Percentiles rank a stretch among this genome's conserved stretches.
These are phyloP conservation scores for Alliaria petiolata DNA, from an alignment of 345 rosid species.

Conservation along the genomic window DNA sequence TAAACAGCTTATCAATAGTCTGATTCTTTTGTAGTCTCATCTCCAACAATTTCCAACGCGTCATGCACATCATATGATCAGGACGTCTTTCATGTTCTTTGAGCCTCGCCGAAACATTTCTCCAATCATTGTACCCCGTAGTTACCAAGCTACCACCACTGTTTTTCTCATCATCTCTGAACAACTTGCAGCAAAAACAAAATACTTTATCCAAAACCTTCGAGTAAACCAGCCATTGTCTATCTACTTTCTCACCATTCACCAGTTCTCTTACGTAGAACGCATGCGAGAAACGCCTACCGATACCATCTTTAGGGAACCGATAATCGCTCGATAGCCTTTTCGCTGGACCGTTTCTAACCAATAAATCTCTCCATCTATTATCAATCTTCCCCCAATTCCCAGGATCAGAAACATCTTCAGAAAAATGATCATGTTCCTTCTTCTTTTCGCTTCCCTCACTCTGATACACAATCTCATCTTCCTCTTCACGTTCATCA, in stretches of 20 bases:
- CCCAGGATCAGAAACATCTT: not conserved
- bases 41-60: not conserved
- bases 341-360: not conserved
- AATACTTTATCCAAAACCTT: not conserved
- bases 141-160: not conserved
- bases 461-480: no score
- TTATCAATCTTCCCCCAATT: not conserved
- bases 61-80: not conserved
- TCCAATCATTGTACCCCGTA: conserved; percentile 7
- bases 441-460: no score
- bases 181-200: not conserved
- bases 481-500: no score
- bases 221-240: not conserved
- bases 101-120: not conserved
- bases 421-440: no score
- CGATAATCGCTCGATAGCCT: not conserved
- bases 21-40: not conserved
- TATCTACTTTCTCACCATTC: not conserved
- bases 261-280: not conserved
- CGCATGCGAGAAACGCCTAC: not conserved
- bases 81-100: not conserved
- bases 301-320: not conserved
- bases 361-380: not conserved
- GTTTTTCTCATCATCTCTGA: not conserved
- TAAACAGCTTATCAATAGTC: not conserved